Evolutionary conservation across 1,284 basidiomycete genomes (phyloP), one percentile per base, ranked within the genome.

Genomic region (Apiotrichum veenhuisii): DNA sequence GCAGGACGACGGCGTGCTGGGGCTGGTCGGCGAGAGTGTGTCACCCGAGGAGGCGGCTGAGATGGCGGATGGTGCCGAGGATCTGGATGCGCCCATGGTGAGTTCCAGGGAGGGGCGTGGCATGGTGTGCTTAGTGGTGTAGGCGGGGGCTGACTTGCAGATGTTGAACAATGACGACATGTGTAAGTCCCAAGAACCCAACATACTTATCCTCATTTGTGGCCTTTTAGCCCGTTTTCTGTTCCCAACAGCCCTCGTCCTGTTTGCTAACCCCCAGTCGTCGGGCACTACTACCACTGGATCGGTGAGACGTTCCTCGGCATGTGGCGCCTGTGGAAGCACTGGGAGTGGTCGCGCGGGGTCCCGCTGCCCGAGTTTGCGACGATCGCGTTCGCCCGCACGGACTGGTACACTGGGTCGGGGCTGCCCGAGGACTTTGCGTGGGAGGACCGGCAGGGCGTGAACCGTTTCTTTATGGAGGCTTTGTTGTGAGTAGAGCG

Each of bases 291-390:
- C 59, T 71, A 71, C 54, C 69, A 71, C 57, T 64, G 64, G 60
- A 61, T 70, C 33, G 70, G 70, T n/a, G 70, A 71, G 44, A 70
- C 59, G 22, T 68, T 71, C 55, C 54, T 70, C 18, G 70, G 70
- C 30, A 60, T 59, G 4, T 71, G 68, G 68, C 48, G 70, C 17
- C 49, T 64, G 37, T 69, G 64, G 68, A 54, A 49, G 9, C 58
- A 65, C 48, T 62, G 53, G 34, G 57, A 55, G 23, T 64, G 55
- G 47, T 20, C 60, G 17, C 50, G 50, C 4, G 68, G 65, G 10
- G 22, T 51, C 3, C 22, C 41, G 15, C 41, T 64, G 12, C 68
- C 66, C 10, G 57, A 64, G 15, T 61, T 67, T 52, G 61, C 65
- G 34, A 46, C 50, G 12, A 52, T 71, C 12, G 60, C 61, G 2